Evolutionary conservation across 176 grass and related monocot genomes (phyloP).

Genomic region (Aegilops bicornis): DNA sequence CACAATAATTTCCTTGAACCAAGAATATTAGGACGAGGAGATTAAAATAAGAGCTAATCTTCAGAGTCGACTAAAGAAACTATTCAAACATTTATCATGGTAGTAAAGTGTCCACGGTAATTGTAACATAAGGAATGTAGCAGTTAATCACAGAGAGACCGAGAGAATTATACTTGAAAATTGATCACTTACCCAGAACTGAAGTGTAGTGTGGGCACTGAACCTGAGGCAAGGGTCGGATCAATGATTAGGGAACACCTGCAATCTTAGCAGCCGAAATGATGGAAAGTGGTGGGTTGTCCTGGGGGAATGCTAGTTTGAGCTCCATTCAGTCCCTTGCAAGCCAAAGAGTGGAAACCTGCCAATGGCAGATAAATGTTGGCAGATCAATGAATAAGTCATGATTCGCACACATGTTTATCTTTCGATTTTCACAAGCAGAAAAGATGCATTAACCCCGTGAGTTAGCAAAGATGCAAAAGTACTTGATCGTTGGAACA

Average conservation of each 20-base stretch:
- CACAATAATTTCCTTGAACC: neutral
- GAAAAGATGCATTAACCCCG: neutral
- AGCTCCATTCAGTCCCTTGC: conserved; percentile 41
- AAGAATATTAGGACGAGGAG: neutral
- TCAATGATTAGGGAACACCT: conserved; percentile 56
- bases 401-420: neutral
- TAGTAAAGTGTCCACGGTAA: neutral
- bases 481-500: neutral
- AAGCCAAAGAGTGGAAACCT: neutral
- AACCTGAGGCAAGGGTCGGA: conserved; percentile 54
- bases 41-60: neutral
- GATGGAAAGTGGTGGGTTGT: conserved; percentile 64
- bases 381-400: neutral
- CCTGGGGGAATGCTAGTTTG: conserved; percentile 54
- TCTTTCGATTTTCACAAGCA: neutral
- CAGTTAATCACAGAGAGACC: neutral
- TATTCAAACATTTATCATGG: neutral
- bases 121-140: neutral
- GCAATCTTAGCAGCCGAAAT: conserved; percentile 71
- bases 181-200: conserved; percentile 53
- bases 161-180: neutral
- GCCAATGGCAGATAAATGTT: neutral
- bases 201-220: conserved; percentile 48
- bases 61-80: neutral
- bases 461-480: neutral